Evolutionary conservation across 495 filamentous ascomycete species (phyloP), one percentile per base, ranked within the genome.

Genomic region (Chlorociboria aeruginascens): DNA sequence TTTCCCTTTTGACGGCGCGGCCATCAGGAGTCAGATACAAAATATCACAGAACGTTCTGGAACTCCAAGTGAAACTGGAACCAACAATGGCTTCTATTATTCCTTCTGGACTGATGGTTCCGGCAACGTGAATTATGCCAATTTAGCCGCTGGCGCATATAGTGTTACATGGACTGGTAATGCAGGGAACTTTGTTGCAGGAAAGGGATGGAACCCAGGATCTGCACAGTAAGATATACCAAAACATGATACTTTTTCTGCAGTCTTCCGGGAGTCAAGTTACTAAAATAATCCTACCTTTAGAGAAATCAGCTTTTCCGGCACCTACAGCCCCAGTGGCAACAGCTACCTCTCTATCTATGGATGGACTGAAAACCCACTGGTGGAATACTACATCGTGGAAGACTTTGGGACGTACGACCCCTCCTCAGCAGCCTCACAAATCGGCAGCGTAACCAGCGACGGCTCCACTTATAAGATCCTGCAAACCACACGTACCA

Each of bases 391-490:
- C 71, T 79, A 80, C 65, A 65, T 80, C 45, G 66, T 77, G 47
- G 74, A 79, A 59, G 54, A 61, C 28, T 77, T 63, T 60, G 73
- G 74, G 48, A 63, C 61, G 38, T 78, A 77, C 68, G 72, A 79
- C 66, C 76, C 76, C 25, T 68, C 62, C 35, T 64, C 56, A 31
- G 71, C 64, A 20, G 66, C 66, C 16, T 59, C 57, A 0, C 66
- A 69, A 59, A 70, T 71, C 54, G 81, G 80, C 40, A 73, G 66
- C 16, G 63, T 83, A 38, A 61, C 58, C 36, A 68, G 60, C 36
- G 82, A 85, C 63, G 82, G 81, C 44, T 61, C 64, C 36, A 75
- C 66, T 8, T 86, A 86, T 67, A 69, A 80, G 46, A 76, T 85
- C 63, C 79, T 76, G 67, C 64, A 70, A 54, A 68, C 68, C 36